A percentile compares a stretch with the other conserved stretches of the same genome.
Evolutionary conservation across 768 basidiomycete genomes (phyloP).

Genomic region (Hericium rajendrae): DNA sequence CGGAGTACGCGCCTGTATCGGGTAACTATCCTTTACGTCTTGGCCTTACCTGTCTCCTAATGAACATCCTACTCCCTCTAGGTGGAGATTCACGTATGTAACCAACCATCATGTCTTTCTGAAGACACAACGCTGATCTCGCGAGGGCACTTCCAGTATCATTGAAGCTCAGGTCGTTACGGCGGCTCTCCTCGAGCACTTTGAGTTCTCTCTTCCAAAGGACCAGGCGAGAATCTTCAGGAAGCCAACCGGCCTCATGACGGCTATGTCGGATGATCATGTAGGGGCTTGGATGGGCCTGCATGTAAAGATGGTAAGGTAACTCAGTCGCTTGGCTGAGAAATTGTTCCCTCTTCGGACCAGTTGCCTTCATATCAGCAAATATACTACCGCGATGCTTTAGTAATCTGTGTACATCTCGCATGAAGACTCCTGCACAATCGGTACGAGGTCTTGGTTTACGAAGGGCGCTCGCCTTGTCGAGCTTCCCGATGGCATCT

Average conservation of each 20-base stretch:
- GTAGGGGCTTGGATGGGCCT: slow-evolving; percentile 27
- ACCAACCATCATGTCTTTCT: background rate
- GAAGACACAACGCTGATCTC: slow-evolving; percentile 3
- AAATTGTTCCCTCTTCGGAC: no score
- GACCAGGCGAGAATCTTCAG: slow-evolving; percentile 21
- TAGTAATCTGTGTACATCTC: no score
- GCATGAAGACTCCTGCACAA: no score
- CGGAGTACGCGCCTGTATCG: slow-evolving; percentile 6
- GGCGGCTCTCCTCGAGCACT: slow-evolving; percentile 26
- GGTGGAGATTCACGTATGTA: slow-evolving; percentile 10
- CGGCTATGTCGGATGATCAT: slow-evolving; percentile 23
- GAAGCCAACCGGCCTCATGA: slow-evolving; percentile 23
- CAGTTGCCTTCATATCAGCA: no score
- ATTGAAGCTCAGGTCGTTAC: slow-evolving; percentile 27
- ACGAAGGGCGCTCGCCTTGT: no score
- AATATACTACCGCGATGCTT: no score
- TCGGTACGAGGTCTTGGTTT: no score
- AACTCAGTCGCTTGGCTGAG: background rate
- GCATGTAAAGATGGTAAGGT: slow-evolving; percentile 9
- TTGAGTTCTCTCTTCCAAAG: slow-evolving; percentile 23
- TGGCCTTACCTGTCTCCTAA: background rate
- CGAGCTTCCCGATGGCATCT: no score
- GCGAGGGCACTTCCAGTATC: slow-evolving; percentile 16
- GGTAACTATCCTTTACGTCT: background rate
- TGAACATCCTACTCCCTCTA: background rate